phyloP scores from a whole-genome alignment of 2,329 filamentous ascomycete species.

The Aspergillus tanneri region DNA sequence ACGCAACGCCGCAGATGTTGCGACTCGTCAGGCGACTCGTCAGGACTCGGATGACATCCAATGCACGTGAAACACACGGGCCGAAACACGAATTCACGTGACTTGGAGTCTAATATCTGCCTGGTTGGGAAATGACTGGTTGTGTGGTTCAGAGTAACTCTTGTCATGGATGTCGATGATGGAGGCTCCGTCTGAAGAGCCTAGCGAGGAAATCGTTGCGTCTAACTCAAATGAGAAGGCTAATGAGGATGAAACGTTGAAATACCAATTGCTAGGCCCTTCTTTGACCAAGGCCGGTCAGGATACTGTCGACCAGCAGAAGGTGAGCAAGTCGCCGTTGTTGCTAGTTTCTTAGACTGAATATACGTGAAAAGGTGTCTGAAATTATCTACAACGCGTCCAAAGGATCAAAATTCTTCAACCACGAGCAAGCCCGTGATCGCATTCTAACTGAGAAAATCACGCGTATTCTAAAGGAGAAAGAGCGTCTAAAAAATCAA shows the following conservation, averaged over 20 bases:
- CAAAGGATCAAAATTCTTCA: constrained; percentile 95
- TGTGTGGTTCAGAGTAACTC: not conserved
- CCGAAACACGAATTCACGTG: constrained; percentile 40
- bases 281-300: constrained; percentile 93
- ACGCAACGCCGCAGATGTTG: too few species aligned
- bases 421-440: constrained; percentile 81
- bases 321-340: constrained; percentile 55
- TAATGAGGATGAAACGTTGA: constrained; percentile 63
- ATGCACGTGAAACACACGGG: constrained; percentile 20
- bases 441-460: constrained; percentile 83
- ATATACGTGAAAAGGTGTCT: constrained; percentile 70
- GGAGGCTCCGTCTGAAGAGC: constrained; percentile 21
- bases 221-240: constrained; percentile 2
- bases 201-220: constrained; percentile 11
- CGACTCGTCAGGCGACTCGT: too few species aligned
- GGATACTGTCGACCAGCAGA: constrained; percentile 86
- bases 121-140: constrained; percentile 21
- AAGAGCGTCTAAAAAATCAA: constrained; percentile 69
- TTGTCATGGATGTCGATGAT: constrained; percentile 17
- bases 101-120: constrained; percentile 29
- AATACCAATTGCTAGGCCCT: constrained; percentile 85
- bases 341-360: not conserved
- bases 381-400: constrained; percentile 97
- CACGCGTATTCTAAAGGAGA: constrained; percentile 71
- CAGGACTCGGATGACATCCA: not conserved